Evolutionary conservation across 106 monocot genomes (phyloP).

Genomic region (Hemerocallis citrina): DNA sequence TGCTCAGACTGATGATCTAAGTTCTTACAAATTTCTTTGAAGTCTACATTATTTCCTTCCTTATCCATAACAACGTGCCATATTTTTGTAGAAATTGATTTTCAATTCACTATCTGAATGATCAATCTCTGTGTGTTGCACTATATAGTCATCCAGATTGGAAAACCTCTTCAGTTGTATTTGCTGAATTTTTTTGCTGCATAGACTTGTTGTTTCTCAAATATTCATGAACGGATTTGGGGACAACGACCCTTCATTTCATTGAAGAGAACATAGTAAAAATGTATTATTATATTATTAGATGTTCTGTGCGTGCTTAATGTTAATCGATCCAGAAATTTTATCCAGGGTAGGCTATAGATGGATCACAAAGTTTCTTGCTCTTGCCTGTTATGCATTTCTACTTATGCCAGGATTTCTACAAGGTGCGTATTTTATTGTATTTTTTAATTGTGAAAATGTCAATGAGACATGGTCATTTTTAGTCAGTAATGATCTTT

Average conservation of each 20-base stretch:
- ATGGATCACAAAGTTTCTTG: constrained; percentile 87
- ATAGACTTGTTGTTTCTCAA: not conserved
- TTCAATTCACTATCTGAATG: not conserved
- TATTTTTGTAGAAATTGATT: not conserved
- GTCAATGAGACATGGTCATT: not conserved
- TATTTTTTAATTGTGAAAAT: not conserved
- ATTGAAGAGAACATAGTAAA: no score
- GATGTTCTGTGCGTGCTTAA: not conserved
- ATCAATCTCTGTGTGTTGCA: not conserved
- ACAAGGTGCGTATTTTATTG: constrained; percentile 48
- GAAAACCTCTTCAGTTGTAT: not conserved
- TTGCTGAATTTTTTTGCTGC: not conserved
- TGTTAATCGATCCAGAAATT: not conserved
- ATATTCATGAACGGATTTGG: no score
- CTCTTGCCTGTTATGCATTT: constrained; percentile 78
- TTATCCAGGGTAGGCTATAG: constrained; percentile 85
- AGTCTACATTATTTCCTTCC: not conserved
- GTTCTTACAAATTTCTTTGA: no score
- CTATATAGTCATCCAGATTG: not conserved
- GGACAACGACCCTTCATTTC: no score
- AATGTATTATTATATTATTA: not conserved
- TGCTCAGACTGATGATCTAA: no score
- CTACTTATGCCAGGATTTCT: constrained; percentile 93
- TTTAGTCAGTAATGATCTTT: not conserved
- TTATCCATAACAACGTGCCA: not conserved